A percentile compares a stretch with the other conserved stretches of the same genome.
phyloP scores from a whole-genome alignment of 1,284 basidiomycete species.

The Trichosporon asahii region DNA sequence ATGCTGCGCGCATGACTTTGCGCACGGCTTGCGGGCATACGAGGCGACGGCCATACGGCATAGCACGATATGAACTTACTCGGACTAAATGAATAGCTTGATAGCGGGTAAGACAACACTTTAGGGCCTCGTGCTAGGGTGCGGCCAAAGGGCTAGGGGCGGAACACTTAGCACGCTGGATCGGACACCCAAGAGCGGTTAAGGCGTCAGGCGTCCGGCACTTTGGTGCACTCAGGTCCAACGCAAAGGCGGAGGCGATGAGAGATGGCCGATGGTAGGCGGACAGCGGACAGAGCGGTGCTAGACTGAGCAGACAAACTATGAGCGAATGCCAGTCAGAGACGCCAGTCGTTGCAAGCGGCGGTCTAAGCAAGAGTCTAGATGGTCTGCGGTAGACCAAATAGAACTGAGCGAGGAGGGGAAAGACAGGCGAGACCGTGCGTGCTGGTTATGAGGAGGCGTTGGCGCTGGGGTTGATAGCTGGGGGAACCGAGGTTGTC shows the following conservation, averaged over 20 bases:
- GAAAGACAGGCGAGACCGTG: background rate
- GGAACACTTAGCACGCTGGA: constrained; percentile 2
- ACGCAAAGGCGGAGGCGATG: background rate
- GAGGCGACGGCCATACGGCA: background rate
- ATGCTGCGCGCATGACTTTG: background rate
- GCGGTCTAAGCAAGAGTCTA: background rate
- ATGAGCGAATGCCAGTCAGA: background rate
- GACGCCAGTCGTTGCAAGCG: background rate
- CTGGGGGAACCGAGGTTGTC: background rate
- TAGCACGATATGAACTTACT: constrained; percentile 9
- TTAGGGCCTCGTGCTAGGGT: constrained; percentile 6
- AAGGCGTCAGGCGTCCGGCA: background rate
- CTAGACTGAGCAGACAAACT: background rate
- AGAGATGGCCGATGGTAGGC: background rate
- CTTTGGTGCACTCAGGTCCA: background rate
- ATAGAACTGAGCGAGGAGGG: background rate
- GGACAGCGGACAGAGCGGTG: background rate
- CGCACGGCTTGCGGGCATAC: background rate
- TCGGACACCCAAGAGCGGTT: constrained; percentile 9
- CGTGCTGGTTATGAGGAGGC: background rate
- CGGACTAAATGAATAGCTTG: constrained; percentile 2
- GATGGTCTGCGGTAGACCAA: background rate
- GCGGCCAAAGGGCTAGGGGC: background rate
- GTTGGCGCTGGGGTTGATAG: background rate
- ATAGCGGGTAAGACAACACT: constrained; percentile 1